These are phyloP conservation scores for Colletotrichum acutatum DNA, from an alignment of 2,329 filamentous ascomycete species.

Conservation along the genomic window DNA sequence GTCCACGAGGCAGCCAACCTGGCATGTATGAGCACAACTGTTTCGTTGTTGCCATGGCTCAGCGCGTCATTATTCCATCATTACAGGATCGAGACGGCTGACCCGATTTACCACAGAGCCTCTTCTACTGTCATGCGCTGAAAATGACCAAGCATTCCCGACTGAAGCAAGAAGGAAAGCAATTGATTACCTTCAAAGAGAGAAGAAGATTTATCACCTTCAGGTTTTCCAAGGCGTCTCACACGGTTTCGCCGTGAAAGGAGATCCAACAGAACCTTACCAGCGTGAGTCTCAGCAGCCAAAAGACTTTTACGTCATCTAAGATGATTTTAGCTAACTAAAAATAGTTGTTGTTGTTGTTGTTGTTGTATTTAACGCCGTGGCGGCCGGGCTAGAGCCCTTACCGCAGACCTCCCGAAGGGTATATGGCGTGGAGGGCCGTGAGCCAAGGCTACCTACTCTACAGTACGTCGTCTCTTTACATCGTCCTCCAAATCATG, in stretches of 20 bases:
- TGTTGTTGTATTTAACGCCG: no score
- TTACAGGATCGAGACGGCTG: not conserved
- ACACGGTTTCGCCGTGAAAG: slow-evolving; percentile 73
- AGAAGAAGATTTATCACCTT: slow-evolving; percentile 66
- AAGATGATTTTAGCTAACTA: slow-evolving; percentile 33
- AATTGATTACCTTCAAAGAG: slow-evolving; percentile 53
- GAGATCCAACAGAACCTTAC: slow-evolving; percentile 54
- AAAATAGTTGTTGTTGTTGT: no score
- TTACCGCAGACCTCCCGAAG: no score
- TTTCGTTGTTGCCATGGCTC: not conserved
- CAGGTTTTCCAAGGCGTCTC: slow-evolving; percentile 70
- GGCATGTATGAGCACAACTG: not conserved
- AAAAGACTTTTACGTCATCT: slow-evolving; percentile 39
- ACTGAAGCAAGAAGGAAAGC: slow-evolving; percentile 50
- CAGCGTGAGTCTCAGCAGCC: slow-evolving; percentile 10
- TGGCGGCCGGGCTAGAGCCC: no score
- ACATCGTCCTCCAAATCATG: no score
- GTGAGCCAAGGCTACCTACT: no score
- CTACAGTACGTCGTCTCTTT: no score
- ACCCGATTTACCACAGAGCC: slow-evolving; percentile 44
- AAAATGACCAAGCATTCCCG: slow-evolving; percentile 56
- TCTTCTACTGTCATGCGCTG: slow-evolving; percentile 57
- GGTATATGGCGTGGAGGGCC: no score
- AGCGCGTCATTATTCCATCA: not conserved
- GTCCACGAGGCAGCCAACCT: not conserved